A percentile compares a stretch with the other conserved stretches of the same genome.
These are phyloP conservation scores for Candida endomychidarum DNA, from an alignment of 805 yeast genomes.

Conservation along the genomic window DNA sequence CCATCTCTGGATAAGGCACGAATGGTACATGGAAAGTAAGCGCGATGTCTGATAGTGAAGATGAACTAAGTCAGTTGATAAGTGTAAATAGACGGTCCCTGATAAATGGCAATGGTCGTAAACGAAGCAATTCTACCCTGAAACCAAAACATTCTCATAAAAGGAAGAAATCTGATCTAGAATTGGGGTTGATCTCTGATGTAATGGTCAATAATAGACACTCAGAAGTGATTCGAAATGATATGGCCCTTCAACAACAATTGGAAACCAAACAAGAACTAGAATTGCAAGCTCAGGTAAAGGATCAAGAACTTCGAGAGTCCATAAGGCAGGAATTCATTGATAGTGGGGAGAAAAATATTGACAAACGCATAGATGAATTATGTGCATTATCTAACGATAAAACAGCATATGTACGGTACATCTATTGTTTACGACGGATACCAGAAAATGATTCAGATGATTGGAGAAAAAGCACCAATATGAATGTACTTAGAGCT, in stretches of 20 bases:
- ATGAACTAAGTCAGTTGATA: constrained; percentile 4
- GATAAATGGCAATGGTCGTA: too few relatives aligned
- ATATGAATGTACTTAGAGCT: constrained; percentile 21
- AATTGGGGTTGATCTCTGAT: constrained; percentile 4
- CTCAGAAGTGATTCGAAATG: neutral
- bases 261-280: neutral
- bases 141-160: neutral
- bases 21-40: neutral
- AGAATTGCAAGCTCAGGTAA: neutral
- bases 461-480: neutral
- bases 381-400: too few relatives aligned
- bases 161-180: constrained; percentile 1
- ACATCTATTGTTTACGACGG: too few relatives aligned
- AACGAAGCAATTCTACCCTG: too few relatives aligned
- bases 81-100: too few relatives aligned
- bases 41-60: constrained; percentile 9
- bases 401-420: too few relatives aligned
- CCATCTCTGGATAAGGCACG: constrained; percentile 4
- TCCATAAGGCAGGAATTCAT: neutral
- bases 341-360: neutral
- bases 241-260: neutral
- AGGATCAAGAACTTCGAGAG: too few relatives aligned
- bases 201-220: neutral
- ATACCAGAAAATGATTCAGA: neutral
- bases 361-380: neutral